Percentiles rank a stretch among this genome's conserved stretches.
Conservation (phyloP, 2,329 filamentous ascomycete genomes). For the Botrytis cinerea region DNA sequence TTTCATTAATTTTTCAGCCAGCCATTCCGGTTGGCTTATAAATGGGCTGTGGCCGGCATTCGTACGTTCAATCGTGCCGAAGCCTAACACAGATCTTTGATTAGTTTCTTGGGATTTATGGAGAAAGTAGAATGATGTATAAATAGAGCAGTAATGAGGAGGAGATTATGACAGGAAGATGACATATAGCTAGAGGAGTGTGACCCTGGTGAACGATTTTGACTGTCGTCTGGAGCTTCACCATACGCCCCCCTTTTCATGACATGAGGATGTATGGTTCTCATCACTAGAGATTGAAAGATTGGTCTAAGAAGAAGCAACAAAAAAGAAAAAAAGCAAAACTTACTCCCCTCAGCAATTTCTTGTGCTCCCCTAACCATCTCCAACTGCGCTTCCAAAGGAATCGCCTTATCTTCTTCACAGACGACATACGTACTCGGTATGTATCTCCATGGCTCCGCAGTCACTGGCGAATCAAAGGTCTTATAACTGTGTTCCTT, state of each 20-base stretch:
- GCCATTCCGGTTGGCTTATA: constrained; percentile 31
- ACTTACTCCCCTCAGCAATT: constrained; percentile 10
- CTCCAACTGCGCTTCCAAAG: constrained; percentile 41
- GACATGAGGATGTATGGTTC: not conserved
- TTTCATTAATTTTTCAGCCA: constrained; percentile 22
- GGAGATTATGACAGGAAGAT: not conserved
- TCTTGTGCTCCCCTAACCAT: constrained; percentile 39
- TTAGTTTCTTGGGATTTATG: not conserved
- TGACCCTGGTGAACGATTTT: not conserved
- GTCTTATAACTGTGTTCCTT: constrained; percentile 39
- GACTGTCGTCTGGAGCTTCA: not conserved
- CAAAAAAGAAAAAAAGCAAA: not conserved
- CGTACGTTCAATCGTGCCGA: constrained; percentile 29
- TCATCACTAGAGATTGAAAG: no score
- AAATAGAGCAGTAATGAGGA: not conserved
- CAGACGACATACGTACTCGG: constrained; percentile 47
- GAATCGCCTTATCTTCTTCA: constrained; percentile 45
- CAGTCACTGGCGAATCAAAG: constrained; percentile 36
- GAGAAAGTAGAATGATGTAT: not conserved
- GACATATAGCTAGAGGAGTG: not conserved
- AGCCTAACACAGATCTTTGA: not conserved
- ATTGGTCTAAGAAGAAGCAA: not conserved
- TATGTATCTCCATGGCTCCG: constrained; percentile 45
- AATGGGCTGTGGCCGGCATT: constrained; percentile 34
- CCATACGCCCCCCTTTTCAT: not conserved